Evolutionary conservation across 345 rosid species (phyloP).

Genomic region (Zanthoxylum bungeanum): DNA sequence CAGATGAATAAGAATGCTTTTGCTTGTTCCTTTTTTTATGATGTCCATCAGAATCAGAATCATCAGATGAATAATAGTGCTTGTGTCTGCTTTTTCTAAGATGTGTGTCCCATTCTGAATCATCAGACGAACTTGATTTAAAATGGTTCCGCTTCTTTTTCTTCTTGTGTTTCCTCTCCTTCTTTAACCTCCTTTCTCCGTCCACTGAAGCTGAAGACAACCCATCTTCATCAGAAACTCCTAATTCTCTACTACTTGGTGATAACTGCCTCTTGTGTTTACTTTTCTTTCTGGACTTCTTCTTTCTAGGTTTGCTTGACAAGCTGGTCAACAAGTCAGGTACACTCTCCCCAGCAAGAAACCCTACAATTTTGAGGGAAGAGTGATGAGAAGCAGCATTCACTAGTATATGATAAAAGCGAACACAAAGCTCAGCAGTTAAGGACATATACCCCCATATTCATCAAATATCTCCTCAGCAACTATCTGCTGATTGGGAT

Average conservation of each 20-base stretch:
- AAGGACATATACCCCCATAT: constrained; percentile 67
- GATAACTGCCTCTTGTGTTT: constrained; percentile 46
- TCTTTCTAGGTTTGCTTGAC: constrained; percentile 44
- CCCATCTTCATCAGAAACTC: constrained; percentile 25
- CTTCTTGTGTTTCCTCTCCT: constrained; percentile 37
- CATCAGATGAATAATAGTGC: too few species aligned
- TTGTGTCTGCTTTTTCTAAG: too few species aligned
- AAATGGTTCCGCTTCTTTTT: constrained; percentile 37
- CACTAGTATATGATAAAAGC: background rate
- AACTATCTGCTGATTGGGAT: constrained; percentile 96
- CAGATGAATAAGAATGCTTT: constrained; percentile 21
- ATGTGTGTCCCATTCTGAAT: constrained; percentile 30
- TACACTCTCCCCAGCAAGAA: constrained; percentile 59
- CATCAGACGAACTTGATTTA: constrained; percentile 34
- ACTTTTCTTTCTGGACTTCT: constrained; percentile 45
- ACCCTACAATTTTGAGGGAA: constrained; percentile 47
- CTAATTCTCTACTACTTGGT: constrained; percentile 18
- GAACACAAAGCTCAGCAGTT: background rate
- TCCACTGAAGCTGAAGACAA: too few species aligned
- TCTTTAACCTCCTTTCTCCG: constrained; percentile 39
- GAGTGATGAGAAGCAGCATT: constrained; percentile 8
- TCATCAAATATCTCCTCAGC: constrained; percentile 98
- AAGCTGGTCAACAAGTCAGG: constrained; percentile 58
- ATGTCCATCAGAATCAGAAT: too few species aligned
- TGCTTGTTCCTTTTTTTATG: constrained; percentile 7